phyloP scores from a whole-genome alignment of 2,329 filamentous ascomycete species.

The Cylindrodendrum hubeiense region DNA sequence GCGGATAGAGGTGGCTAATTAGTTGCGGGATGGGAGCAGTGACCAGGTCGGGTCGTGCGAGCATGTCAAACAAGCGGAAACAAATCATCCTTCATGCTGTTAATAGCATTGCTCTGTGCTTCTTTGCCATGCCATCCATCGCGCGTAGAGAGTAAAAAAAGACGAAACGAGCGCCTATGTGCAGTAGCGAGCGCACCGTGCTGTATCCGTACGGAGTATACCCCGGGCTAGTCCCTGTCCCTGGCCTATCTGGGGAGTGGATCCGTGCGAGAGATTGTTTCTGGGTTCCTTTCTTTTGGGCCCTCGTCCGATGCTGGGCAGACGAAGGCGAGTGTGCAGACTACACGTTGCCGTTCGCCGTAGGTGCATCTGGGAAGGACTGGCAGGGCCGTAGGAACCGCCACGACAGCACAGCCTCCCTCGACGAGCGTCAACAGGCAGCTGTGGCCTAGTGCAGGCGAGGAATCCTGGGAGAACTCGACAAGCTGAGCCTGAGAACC shows the following conservation, averaged over 20 bases:
- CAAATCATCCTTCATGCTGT: constrained; percentile 26
- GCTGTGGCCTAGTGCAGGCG: neutral
- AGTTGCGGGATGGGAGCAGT: neutral
- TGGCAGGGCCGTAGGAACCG: constrained; percentile 6
- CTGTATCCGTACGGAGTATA: neutral
- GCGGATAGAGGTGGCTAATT: constrained; percentile 3
- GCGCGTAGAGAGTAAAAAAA: constrained; percentile 7
- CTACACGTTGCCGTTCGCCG: neutral
- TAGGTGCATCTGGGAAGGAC: neutral
- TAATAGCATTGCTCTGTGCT: constrained; percentile 13
- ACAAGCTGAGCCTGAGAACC: constrained; percentile 7
- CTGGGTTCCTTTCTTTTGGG: constrained; percentile 12
- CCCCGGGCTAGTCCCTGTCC: neutral
- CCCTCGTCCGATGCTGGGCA: constrained; percentile 5
- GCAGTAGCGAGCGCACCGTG: constrained; percentile 10
- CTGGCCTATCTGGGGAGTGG: neutral
- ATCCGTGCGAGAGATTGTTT: neutral
- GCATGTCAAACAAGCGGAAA: constrained; percentile 20
- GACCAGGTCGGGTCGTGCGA: constrained; percentile 3
- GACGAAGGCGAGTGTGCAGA: neutral
- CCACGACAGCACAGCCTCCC: constrained; percentile 20
- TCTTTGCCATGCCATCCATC: neutral
- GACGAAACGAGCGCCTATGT: constrained; percentile 18
- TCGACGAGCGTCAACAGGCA: constrained; percentile 9
- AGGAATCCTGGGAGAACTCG: neutral